Conservation (phyloP, 768 basidiomycete species). For the Pulveroboletus sp. region DNA sequence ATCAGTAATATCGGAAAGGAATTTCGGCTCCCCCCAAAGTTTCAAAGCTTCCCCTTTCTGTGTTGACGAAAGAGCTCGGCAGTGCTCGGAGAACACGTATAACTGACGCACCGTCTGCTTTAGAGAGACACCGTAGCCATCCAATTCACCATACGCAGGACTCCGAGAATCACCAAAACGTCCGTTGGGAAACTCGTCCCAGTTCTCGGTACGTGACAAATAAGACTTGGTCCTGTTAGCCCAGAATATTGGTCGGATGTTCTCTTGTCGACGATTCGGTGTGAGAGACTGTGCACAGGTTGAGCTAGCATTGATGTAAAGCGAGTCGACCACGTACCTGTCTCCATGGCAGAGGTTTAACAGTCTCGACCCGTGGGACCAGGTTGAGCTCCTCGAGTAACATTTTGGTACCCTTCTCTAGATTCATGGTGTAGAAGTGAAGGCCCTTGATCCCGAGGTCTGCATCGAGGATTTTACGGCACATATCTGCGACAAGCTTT, state of each 20-base stretch:
- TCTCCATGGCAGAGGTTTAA: slow-evolving; percentile 97
- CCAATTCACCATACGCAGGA: slow-evolving; percentile 97
- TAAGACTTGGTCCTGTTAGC: slow-evolving; percentile 95
- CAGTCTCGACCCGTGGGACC: slow-evolving; percentile 81
- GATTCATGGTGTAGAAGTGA: slow-evolving; percentile 97
- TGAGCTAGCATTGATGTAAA: slow-evolving; percentile 1
- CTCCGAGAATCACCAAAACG: slow-evolving; percentile 96
- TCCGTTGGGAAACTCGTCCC: slow-evolving; percentile 99
- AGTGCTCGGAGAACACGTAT: background rate
- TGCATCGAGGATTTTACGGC: slow-evolving; percentile 74
- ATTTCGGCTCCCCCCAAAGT: slow-evolving; percentile 82
- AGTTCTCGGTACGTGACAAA: slow-evolving; percentile 92
- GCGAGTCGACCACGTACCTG: slow-evolving; percentile 50
- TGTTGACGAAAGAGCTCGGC: slow-evolving; percentile 26
- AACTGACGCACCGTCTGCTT: slow-evolving; percentile 68
- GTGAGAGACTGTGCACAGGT: slow-evolving; percentile 67
- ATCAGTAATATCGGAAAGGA: slow-evolving; percentile 55
- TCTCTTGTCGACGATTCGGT: slow-evolving; percentile 84
- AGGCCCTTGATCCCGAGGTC: slow-evolving; percentile 82
- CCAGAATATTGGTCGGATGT: slow-evolving; percentile 98
- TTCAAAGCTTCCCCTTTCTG: slow-evolving; percentile 84
- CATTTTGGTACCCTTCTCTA: slow-evolving; percentile 95
- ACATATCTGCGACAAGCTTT: slow-evolving; percentile 94
- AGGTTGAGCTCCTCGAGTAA: slow-evolving; percentile 87
- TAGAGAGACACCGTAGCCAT: slow-evolving; percentile 92